A percentile compares a stretch with the other conserved stretches of the same genome.
Evolutionary conservation across 2,329 filamentous ascomycete genomes (phyloP).

Genomic region (Mycosphaerella sp.): DNA sequence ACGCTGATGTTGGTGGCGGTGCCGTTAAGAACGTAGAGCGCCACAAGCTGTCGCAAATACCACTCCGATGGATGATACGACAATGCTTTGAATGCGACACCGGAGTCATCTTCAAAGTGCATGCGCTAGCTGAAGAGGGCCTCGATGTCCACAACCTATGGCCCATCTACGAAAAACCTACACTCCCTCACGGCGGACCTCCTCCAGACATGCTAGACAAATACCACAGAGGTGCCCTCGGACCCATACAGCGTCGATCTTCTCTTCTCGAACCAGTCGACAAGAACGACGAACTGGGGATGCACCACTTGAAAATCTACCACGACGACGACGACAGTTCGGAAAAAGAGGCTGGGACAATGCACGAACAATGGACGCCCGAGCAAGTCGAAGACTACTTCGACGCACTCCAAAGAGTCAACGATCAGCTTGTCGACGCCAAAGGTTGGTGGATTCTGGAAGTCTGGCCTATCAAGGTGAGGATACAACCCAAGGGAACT

Average conservation of each 20-base stretch:
- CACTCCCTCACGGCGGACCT: slow-evolving; percentile 33
- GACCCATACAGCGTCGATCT: slow-evolving; percentile 31
- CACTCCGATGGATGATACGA: slow-evolving; percentile 46
- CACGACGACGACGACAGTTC: slow-evolving; percentile 3
- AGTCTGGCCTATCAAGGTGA: slow-evolving; percentile 40
- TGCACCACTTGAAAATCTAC: slow-evolving; percentile 26
- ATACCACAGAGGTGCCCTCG: slow-evolving; percentile 33
- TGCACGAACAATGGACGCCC: slow-evolving; percentile 30
- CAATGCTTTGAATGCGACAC: slow-evolving; percentile 45
- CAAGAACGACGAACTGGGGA: slow-evolving; percentile 18
- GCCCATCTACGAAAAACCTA: slow-evolving; percentile 35
- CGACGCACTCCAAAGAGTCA: slow-evolving; percentile 38
- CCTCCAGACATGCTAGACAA: slow-evolving; percentile 35
- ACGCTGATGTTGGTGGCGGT: slow-evolving; percentile 44
- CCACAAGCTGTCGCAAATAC: slow-evolving; percentile 43
- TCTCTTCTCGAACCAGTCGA: slow-evolving; percentile 21
- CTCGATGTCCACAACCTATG: slow-evolving; percentile 41
- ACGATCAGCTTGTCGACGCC: slow-evolving; percentile 37
- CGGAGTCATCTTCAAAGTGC: slow-evolving; percentile 41
- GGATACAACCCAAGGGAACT: slow-evolving; percentile 29
- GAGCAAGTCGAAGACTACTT: slow-evolving; percentile 43
- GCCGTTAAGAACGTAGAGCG: slow-evolving; percentile 39
- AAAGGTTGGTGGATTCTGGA: slow-evolving; percentile 44
- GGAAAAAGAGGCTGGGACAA: slow-evolving; percentile 4
- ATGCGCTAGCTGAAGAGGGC: slow-evolving; percentile 38